Evolutionary conservation across 768 basidiomycete genomes (phyloP).

Genomic region (Hysterangium stoloniferum): DNA sequence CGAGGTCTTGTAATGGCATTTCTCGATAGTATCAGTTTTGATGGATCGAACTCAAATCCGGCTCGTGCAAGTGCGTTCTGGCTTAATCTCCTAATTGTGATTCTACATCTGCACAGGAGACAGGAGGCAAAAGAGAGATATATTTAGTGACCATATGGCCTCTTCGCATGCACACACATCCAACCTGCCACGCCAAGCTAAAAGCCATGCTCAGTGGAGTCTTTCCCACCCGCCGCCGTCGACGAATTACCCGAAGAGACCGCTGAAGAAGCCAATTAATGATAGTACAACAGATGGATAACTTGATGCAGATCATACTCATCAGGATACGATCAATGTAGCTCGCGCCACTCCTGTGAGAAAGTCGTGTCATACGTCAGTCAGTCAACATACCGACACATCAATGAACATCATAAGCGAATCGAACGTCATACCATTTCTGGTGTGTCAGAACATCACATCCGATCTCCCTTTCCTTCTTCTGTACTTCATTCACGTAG

Average conservation of each 20-base stretch:
- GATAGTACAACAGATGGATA: background rate
- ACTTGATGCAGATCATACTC: slow-evolving; percentile 24
- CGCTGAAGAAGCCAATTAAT: slow-evolving; percentile 21
- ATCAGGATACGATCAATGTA: slow-evolving; percentile 84
- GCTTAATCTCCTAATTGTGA: too few relatives aligned
- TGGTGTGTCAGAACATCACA: slow-evolving; percentile 91
- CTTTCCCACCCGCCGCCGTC: slow-evolving; percentile 74
- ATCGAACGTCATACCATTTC: slow-evolving; percentile 72
- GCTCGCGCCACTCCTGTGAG: slow-evolving; percentile 75
- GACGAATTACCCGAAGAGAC: slow-evolving; percentile 86
- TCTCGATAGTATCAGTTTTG: too few relatives aligned
- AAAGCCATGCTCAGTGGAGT: slow-evolving; percentile 86
- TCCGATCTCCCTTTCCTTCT: slow-evolving; percentile 81
- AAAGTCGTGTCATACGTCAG: background rate
- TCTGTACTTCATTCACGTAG: slow-evolving; percentile 82
- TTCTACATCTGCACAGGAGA: too few relatives aligned
- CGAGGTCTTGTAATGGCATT: too few relatives aligned
- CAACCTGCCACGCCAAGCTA: slow-evolving; percentile 22
- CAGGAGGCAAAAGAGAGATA: too few relatives aligned
- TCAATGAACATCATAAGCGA: too few relatives aligned
- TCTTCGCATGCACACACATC: too few relatives aligned
- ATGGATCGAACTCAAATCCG: too few relatives aligned
- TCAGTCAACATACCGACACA: slow-evolving; percentile 1
- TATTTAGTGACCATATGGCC: too few relatives aligned
- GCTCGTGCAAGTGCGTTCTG: too few relatives aligned